Base-by-base conservation (phyloP, 805 yeast species). In the Ogataea trehaloabstinens region DNA sequence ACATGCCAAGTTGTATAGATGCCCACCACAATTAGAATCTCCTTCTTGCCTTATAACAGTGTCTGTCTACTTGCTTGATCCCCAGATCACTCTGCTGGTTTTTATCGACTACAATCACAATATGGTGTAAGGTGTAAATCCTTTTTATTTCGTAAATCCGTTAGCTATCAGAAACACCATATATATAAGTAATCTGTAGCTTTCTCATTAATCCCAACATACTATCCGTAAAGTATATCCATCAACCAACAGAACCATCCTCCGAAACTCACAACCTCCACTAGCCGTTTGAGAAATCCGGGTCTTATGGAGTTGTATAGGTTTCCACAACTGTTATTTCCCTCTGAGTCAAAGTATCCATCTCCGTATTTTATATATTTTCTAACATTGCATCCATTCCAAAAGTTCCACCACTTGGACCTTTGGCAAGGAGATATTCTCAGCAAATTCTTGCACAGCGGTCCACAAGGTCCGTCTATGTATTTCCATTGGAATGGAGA, bases 401-500 rank as follows among this genome's bases (percentile, higher is more conserved):
- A 75, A 50, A 87, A 71, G 56, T 91, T 90, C 93, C 95, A 91
- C 96, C 96, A 88, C 58, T 87, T 89, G 45, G 78, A 70, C 24
- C 90, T 66, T 57, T 89, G 95, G 58, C 99, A 91, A 1, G 93
- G 80, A 12, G 78, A 73, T 1, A 66, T 60, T 30, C 99, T 70
- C 34, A 71, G 60, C 38, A 93, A 67, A 54, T 88, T 83, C 62
- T 91, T 91, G 39, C 72, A 68, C 37, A 93, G 60, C 1, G 99
- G 99, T 0, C 99, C 99, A 1, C 75, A 67, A 2, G 99, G 99
- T 0, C 99, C 99, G 53, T 85, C 90, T 35, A 93, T 89, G 58
- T 85, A 87, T 49, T 79, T 77, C 85, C 90, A 85, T 49, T 93
- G 95, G 56, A 86, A 88, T 2, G 93, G 82, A 45, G 89, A 85